phyloP scores from a whole-genome alignment of 2,329 filamentous ascomycete genomes.

The Hirsutella thompsonii region DNA sequence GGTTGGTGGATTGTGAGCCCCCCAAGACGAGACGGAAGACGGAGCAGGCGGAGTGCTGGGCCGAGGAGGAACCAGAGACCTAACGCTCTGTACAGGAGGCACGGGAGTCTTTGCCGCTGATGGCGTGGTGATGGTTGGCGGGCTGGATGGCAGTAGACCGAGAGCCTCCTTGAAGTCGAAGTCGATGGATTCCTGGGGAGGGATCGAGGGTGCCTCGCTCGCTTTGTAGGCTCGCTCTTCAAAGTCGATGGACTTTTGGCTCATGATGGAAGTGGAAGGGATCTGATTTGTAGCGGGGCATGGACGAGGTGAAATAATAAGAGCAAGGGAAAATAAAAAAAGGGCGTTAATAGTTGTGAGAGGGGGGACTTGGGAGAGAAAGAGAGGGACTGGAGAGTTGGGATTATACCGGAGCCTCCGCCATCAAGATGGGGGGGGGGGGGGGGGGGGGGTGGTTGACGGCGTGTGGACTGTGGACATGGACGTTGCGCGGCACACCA shows the following conservation, averaged over 20 bases:
- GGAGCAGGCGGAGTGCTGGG: too few relatives aligned
- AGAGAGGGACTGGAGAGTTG: too few relatives aligned
- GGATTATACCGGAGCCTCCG: neutral
- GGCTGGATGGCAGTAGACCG: constrained; percentile 1
- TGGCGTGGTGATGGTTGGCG: neutral
- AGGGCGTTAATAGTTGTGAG: too few relatives aligned
- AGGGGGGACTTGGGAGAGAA: too few relatives aligned
- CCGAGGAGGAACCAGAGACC: too few relatives aligned
- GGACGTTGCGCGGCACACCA: too few relatives aligned
- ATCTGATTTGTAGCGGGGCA: neutral
- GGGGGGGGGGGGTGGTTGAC: neutral
- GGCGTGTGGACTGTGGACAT: neutral
- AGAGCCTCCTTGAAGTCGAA: constrained; percentile 5
- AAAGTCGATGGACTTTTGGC: neutral
- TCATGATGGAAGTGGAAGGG: neutral
- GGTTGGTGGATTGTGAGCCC: too few relatives aligned
- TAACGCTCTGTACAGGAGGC: neutral
- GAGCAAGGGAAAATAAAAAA: neutral
- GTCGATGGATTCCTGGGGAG: constrained; percentile 4
- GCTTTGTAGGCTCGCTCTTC: neutral
- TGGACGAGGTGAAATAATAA: neutral
- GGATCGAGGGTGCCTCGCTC: constrained; percentile 1
- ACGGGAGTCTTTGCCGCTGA: neutral
- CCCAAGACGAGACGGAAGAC: too few relatives aligned
- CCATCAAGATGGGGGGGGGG: neutral